phyloP scores from a whole-genome alignment of 768 basidiomycete species.

The Fomitopsis pulvina region DNA sequence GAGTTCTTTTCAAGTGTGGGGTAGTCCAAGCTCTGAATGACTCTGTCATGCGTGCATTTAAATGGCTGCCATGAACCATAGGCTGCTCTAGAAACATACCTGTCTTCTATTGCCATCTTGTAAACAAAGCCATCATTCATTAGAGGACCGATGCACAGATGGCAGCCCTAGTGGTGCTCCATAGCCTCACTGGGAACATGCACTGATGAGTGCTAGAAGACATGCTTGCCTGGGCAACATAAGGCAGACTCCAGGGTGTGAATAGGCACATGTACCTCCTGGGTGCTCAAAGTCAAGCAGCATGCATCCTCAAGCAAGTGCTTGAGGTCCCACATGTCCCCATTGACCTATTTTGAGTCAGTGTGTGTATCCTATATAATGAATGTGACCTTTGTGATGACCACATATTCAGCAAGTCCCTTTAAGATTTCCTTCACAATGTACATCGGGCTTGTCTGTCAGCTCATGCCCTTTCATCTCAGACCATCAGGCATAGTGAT shows the following conservation, averaged over 20 bases:
- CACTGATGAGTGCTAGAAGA: conserved; percentile 99
- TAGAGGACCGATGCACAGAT: conserved; percentile 94
- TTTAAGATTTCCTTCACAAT: conserved; percentile 85
- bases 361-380: neutral
- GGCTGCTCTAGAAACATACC: conserved; percentile 31
- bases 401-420: conserved; percentile 78
- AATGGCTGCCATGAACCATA: no score
- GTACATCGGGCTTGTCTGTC: conserved; percentile 95
- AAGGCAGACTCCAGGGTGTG: conserved; percentile 1
- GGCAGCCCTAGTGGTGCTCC: conserved; percentile 94
- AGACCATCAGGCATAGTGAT: conserved; percentile 86
- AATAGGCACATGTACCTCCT: conserved; percentile 72
- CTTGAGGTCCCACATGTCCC: conserved; percentile 88
- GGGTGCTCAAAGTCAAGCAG: conserved; percentile 92
- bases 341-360: conserved; percentile 55
- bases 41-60: conserved; percentile 32
- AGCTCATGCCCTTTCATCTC: conserved; percentile 75
- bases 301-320: conserved; percentile 82
- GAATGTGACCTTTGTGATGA: conserved; percentile 80
- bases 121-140: conserved; percentile 99
- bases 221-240: conserved; percentile 69
- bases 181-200: conserved; percentile 96
- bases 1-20: conserved; percentile 83
- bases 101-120: conserved; percentile 88
- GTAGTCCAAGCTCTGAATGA: conserved; percentile 81